Evolutionary conservation across 2,329 filamentous ascomycete species (phyloP), one percentile per base, ranked within the genome.

Genomic region (Dothistroma septosporum): DNA sequence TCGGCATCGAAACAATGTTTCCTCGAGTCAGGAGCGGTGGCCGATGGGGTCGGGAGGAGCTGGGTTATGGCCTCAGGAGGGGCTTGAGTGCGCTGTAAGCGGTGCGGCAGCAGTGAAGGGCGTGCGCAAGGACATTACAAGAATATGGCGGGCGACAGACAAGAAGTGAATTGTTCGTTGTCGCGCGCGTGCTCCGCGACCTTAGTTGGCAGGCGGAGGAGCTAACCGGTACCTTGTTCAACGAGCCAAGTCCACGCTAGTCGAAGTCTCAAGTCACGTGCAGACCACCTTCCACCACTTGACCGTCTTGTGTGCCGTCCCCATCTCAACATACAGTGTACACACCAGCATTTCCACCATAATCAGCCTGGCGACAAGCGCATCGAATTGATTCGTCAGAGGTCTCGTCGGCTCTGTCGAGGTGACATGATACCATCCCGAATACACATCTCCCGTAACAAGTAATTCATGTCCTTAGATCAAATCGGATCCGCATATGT

Each of bases 1-100:
- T 33, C 33, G 14, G 41, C 55, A 57, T 57, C 37, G 55, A 57
- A 49, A 49, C 55, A 53, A 48, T 7, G 48, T 44, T 24, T 19
- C 12, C 31, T 32, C 31, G 24, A 35, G 31, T 53, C 50, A 53
- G 50, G 24, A 35, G 50, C 24, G 31, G 50, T 35, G n/a, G 24
- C 31, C 22, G 50, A 32, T 21, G 16, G 14, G 28, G n/a, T 35
- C 12, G 50, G n/a, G 33, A 53, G 50, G 31, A 53, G 50, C 47
- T 32, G 50, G 8, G n/a, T 11, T 32, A 9, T 32, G 50, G 50
- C 31, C 50, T 53, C 24, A 53, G 28, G 50, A 35, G 31, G 28
- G 12, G 50, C 19, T 19, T 21, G 47, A 14, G 7, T 32, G 31
- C 50, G 31, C 28, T n/a, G 19, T 7, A 35, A 31, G 9, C 10